phyloP scores from a whole-genome alignment of 208 protist genomes.

The Wallacemonas collosoma region DNA sequence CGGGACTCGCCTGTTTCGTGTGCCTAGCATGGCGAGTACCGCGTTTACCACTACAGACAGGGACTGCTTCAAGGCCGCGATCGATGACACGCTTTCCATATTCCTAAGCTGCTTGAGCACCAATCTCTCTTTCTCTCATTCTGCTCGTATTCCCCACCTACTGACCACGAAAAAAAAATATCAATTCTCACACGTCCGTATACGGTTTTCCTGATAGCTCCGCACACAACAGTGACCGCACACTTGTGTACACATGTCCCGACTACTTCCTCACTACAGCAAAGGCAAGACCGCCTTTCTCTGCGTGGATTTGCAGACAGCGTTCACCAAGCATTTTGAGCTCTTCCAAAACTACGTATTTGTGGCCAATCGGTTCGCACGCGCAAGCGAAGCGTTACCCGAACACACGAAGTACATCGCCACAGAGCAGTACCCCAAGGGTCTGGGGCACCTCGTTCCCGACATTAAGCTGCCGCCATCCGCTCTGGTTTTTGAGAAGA shows the following conservation, averaged over 20 bases:
- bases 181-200: too few species aligned
- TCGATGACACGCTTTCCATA: too few species aligned
- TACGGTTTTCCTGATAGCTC: not conserved
- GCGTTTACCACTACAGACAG: too few species aligned
- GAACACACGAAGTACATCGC: conserved; percentile 74
- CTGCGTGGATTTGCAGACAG: conserved; percentile 72
- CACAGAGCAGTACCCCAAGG: conserved; percentile 87
- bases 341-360: conserved; percentile 78
- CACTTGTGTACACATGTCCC: conserved; percentile 50
- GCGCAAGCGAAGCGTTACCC: conserved; percentile 47
- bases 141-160: too few species aligned
- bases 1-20: too few species aligned
- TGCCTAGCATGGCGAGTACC: too few species aligned
- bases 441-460: conserved; percentile 56
- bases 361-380: conserved; percentile 73
- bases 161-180: too few species aligned
- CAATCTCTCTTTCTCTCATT: too few species aligned
- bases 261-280: conserved; percentile 62
- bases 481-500: conserved; percentile 54
- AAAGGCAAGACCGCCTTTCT: conserved; percentile 71
- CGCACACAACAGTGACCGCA: not conserved
- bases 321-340: conserved; percentile 57
- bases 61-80: too few species aligned
- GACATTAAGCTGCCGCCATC: conserved; percentile 57
- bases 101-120: too few species aligned